Conservation (phyloP, 306 rosid species). For the Ochetophila trinervis region DNA sequence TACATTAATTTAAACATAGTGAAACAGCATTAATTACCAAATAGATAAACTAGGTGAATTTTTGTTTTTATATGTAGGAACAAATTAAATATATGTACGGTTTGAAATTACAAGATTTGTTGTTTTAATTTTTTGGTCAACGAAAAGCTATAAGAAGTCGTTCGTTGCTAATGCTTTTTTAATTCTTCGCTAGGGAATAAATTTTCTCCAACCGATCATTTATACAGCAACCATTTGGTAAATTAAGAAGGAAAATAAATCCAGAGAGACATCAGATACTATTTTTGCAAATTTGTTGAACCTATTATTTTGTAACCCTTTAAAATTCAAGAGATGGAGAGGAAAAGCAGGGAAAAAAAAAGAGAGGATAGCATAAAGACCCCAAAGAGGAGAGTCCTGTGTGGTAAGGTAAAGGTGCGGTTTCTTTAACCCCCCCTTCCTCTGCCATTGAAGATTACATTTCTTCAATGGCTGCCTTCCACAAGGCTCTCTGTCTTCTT, state of each 20-base stretch:
- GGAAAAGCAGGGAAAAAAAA: slow-evolving; percentile 27
- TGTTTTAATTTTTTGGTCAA: too few relatives aligned
- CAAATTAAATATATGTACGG: too few relatives aligned
- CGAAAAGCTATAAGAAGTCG: too few relatives aligned
- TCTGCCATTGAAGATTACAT: slow-evolving; percentile 30
- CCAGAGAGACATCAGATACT: slow-evolving; percentile 5
- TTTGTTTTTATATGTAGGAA: too few relatives aligned
- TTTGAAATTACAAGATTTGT: too few relatives aligned
- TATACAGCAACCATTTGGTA: neutral
- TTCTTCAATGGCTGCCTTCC: slow-evolving; percentile 43
- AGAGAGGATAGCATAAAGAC: neutral
- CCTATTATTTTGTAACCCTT: slow-evolving; percentile 12
- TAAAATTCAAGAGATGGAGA: slow-evolving; percentile 30
- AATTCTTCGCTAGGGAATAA: too few relatives aligned
- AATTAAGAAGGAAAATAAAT: neutral
- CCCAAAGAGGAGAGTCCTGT: neutral
- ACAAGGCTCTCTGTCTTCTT: slow-evolving; percentile 27
- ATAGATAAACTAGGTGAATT: too few relatives aligned
- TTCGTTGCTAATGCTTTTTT: too few relatives aligned
- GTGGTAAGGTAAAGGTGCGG: neutral
- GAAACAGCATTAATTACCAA: too few relatives aligned
- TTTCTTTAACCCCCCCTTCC: neutral
- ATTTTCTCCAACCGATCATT: neutral
- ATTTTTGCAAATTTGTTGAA: slow-evolving; percentile 21
- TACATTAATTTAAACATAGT: too few relatives aligned